Evolutionary conservation across 441 rosid genomes (phyloP), one percentile per base, ranked within the genome.

Genomic region (Manihot esculenta): DNA sequence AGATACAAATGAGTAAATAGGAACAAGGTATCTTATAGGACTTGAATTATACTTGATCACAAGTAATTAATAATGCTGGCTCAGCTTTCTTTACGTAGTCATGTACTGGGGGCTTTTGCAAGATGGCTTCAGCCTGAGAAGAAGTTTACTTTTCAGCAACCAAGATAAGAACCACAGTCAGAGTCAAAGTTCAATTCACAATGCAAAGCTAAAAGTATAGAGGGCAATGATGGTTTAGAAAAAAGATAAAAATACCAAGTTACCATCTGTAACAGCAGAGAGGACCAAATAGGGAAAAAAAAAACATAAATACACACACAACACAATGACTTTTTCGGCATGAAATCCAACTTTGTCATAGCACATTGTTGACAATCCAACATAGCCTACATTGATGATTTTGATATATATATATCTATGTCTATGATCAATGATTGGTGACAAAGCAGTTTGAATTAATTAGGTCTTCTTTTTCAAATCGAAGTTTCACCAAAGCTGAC

Each of bases 81-180:
- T 79, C 82, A 76, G 84, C 88, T 75, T 88, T 86, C 86, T 78
- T 64, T 72, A 67, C n/a, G 72, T 64, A 76, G 77, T 82, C 89
- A 80, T 76, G 80, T 71, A 57, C 59, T 35, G 86, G 81, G 41
- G 87, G 86, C 84, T 79, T 81, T 75, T 82, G 86, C 80, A 78
- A 70, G 79, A 88, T 89, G 82, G 96, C 89, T 76, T 86, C 90
- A 76, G 91, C 96, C 98, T 92, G 97, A 81, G 74, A 85, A 79
- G 74, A 82, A 67, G 44, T 72, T 76, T 33, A 33, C 38, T 33
- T 33, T 73, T 69, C 20, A 71, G 47, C 76, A 70, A 73, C 74
- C 53, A 76, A 65, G 61, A 42, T 72, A 71, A 75, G 78, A 44
- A 69, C 61, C 65, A 62, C 45, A 68, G 62, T 74, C 74, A 62